Percentiles rank a stretch among this genome's conserved stretches.
These are phyloP conservation scores for Geotrichum bryndzae DNA, from an alignment of 1,139 yeast genomes.

Conservation along the genomic window DNA sequence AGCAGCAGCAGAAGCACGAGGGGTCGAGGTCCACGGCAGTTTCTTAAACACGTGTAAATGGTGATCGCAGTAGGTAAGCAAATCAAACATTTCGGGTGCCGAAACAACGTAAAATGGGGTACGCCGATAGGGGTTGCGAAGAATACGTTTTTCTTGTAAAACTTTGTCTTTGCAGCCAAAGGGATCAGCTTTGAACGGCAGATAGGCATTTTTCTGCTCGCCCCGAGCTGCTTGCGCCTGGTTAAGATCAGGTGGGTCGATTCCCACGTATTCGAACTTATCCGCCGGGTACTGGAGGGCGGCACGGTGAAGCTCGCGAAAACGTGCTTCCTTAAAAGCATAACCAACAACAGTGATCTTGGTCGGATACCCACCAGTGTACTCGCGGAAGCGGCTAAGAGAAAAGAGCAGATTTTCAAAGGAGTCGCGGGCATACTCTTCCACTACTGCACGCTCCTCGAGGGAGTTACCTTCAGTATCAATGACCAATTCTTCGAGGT, in stretches of 20 bases:
- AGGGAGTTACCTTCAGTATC: conserved; percentile 18
- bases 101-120: conserved; percentile 39
- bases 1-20: not conserved
- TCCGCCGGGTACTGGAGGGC: conserved; percentile 42
- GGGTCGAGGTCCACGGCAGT: not conserved
- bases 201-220: conserved; percentile 53
- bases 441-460: conserved; percentile 40
- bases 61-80: conserved; percentile 21
- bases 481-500: conserved; percentile 5
- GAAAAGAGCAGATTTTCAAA: conserved; percentile 71
- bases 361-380: conserved; percentile 45
- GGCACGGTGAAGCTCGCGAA: conserved; percentile 49
- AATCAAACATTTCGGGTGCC: conserved; percentile 23
- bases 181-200: conserved; percentile 53
- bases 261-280: conserved; percentile 49
- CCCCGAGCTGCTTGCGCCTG: conserved; percentile 22
- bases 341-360: conserved; percentile 60
- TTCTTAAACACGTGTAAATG: not conserved
- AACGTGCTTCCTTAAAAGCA: conserved; percentile 62
- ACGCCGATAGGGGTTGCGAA: conserved; percentile 57
- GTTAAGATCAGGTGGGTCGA: conserved; percentile 40
- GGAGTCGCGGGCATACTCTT: conserved; percentile 75
- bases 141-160: conserved; percentile 39
- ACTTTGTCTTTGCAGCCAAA: conserved; percentile 48
- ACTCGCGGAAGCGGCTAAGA: conserved; percentile 50